Percentiles rank a stretch among this genome's conserved stretches.
Conservation (phyloP, 1,284 basidiomycete genomes). For the Bondarzewia mesenterica region DNA sequence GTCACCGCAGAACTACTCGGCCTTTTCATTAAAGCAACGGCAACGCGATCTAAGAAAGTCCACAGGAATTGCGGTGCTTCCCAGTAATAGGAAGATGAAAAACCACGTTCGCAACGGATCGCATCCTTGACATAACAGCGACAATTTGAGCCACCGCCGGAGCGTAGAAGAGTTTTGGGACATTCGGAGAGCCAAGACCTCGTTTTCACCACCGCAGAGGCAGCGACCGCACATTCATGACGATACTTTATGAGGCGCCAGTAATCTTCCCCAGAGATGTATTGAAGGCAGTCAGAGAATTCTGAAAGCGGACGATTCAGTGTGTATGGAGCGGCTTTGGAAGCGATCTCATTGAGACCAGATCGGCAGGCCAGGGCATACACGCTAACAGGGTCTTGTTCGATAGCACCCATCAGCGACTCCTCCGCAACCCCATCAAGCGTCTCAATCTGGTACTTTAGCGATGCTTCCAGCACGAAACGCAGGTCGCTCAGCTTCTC, state of each 20-base stretch:
- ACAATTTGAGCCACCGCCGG: not conserved
- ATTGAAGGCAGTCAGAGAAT: not conserved
- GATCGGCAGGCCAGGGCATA: not conserved
- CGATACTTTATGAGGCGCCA: not conserved
- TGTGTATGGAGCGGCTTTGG: not conserved
- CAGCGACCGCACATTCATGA: not conserved
- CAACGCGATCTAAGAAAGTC: not conserved
- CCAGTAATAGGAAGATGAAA: too few relatives aligned
- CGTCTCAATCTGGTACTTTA: not conserved
- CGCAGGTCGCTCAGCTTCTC: not conserved
- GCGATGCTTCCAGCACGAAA: not conserved
- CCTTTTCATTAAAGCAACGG: not conserved
- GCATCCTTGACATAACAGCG: not conserved
- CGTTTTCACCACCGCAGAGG: not conserved
- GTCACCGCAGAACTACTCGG: not conserved
- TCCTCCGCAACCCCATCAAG: not conserved
- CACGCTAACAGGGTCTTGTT: not conserved
- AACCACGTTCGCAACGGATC: too few relatives aligned
- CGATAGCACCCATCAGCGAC: not conserved
- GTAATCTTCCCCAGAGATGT: not conserved
- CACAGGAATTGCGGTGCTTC: not conserved
- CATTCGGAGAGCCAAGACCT: not conserved
- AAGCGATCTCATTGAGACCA: not conserved
- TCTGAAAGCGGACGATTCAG: not conserved
- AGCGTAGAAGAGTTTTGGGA: not conserved